These are phyloP conservation scores for Trametes cingulata DNA, from an alignment of 768 basidiomycete genomes.

Conservation along the genomic window DNA sequence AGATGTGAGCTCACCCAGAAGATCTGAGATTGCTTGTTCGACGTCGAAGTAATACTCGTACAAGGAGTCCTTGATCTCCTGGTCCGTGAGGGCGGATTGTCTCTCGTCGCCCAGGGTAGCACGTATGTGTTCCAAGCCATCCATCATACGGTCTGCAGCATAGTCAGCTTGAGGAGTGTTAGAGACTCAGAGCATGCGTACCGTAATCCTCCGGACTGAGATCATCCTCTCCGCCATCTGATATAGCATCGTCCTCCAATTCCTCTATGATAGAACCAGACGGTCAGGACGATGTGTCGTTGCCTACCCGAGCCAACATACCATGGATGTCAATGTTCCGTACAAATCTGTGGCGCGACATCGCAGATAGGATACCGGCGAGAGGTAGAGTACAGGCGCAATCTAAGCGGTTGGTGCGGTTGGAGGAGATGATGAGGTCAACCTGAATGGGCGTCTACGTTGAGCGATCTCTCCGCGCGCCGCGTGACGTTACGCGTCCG, in stretches of 20 bases:
- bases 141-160: constrained; percentile 60
- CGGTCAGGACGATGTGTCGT: neutral
- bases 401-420: neutral
- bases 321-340: constrained; percentile 83
- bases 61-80: constrained; percentile 72
- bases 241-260: constrained; percentile 78
- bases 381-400: constrained; percentile 17
- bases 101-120: constrained; percentile 65
- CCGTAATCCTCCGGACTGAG: constrained; percentile 85
- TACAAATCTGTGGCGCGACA: constrained; percentile 93
- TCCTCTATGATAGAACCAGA: constrained; percentile 59
- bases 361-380: constrained; percentile 34
- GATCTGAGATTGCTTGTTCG: constrained; percentile 71
- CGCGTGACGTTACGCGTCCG: constrained; percentile 7
- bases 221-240: constrained; percentile 76
- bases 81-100: constrained; percentile 68
- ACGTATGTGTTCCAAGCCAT: constrained; percentile 69
- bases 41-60: constrained; percentile 91
- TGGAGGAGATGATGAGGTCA: constrained; percentile 15
- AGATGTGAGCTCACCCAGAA: constrained; percentile 56
- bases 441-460: neutral
- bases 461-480: neutral
- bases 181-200: constrained; percentile 37
- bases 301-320: constrained; percentile 27
- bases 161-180: neutral